These are phyloP conservation scores for Gymnopus androsaceus DNA, from an alignment of 1,284 basidiomycete species.

Conservation along the genomic window DNA sequence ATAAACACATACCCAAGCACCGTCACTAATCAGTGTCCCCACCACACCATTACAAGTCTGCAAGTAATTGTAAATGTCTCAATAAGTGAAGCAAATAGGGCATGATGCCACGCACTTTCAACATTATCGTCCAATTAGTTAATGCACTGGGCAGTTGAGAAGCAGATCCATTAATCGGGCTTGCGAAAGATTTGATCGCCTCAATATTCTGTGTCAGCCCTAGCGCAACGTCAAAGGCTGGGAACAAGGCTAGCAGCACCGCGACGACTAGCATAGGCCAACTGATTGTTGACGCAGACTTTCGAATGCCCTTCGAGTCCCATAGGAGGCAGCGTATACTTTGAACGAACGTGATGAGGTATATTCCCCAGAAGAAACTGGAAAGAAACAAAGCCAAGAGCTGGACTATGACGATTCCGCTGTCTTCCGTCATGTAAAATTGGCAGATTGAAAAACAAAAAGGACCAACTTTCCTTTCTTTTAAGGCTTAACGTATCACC, in stretches of 20 bases:
- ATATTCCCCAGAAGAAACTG: slow-evolving; percentile 18
- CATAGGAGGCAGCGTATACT: slow-evolving; percentile 6
- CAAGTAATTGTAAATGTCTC: background rate
- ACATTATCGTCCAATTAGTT: slow-evolving; percentile 12
- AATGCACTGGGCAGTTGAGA: slow-evolving; percentile 3
- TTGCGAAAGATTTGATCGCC: slow-evolving; percentile 16
- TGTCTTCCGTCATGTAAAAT: background rate
- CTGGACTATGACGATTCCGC: slow-evolving; percentile 11
- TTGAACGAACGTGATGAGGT: slow-evolving; percentile 17
- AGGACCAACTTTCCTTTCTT: too few species aligned
- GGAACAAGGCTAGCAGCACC: slow-evolving; percentile 8
- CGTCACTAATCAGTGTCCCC: slow-evolving; percentile 15
- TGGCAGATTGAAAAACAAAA: too few species aligned
- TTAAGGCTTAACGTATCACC: too few species aligned
- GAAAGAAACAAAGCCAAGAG: slow-evolving; percentile 9
- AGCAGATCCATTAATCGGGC: slow-evolving; percentile 15
- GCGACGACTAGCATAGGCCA: slow-evolving; percentile 13
- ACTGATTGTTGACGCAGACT: slow-evolving; percentile 5
- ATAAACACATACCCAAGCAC: slow-evolving; percentile 8
- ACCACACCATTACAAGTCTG: slow-evolving; percentile 6
- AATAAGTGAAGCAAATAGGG: background rate
- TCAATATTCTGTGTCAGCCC: background rate
- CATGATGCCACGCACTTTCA: slow-evolving; percentile 7
- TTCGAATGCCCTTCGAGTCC: background rate
- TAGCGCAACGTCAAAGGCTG: slow-evolving; percentile 11